Conservation (phyloP, 495 filamentous ascomycete species). For the Penicillium angulare region DNA sequence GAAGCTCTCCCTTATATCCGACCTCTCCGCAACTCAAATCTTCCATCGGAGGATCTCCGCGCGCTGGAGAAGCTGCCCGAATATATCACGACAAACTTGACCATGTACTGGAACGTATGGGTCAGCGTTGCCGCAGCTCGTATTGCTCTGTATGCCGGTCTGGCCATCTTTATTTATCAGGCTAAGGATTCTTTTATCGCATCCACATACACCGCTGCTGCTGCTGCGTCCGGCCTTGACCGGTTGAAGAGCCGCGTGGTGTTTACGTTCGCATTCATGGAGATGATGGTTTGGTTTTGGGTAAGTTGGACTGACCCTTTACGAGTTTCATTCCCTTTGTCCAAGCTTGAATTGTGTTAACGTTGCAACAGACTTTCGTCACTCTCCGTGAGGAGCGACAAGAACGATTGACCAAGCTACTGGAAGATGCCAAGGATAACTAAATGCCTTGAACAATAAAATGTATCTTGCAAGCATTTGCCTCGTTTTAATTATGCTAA, state of each 20-base stretch:
- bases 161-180: slow-evolving; percentile 70
- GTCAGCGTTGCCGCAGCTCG: slow-evolving; percentile 66
- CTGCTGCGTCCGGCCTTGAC: slow-evolving; percentile 38
- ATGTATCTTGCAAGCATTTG: slow-evolving; percentile 13
- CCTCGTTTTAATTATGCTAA: slow-evolving; percentile 3
- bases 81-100: slow-evolving; percentile 30
- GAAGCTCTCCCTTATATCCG: slow-evolving; percentile 31
- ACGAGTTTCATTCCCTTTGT: too few species aligned
- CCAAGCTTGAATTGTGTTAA: slow-evolving; percentile 40
- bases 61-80: slow-evolving; percentile 38
- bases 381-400: slow-evolving; percentile 47
- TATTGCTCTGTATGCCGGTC: slow-evolving; percentile 59
- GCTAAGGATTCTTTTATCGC: slow-evolving; percentile 43
- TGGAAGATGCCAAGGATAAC: slow-evolving; percentile 30
- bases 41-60: slow-evolving; percentile 28
- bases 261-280: slow-evolving; percentile 81
- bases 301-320: slow-evolving; percentile 46
- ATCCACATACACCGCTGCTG: slow-evolving; percentile 27
- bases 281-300: slow-evolving; percentile 89
- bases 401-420: slow-evolving; percentile 34
- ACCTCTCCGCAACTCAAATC: slow-evolving; percentile 24
- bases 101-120: slow-evolving; percentile 71
- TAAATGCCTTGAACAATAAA: not conserved
- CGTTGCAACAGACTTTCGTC: slow-evolving; percentile 46
- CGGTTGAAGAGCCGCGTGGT: slow-evolving; percentile 75